Base-by-base conservation (phyloP, 495 filamentous ascomycete genomes). In the Glutinoglossum americanum region DNA sequence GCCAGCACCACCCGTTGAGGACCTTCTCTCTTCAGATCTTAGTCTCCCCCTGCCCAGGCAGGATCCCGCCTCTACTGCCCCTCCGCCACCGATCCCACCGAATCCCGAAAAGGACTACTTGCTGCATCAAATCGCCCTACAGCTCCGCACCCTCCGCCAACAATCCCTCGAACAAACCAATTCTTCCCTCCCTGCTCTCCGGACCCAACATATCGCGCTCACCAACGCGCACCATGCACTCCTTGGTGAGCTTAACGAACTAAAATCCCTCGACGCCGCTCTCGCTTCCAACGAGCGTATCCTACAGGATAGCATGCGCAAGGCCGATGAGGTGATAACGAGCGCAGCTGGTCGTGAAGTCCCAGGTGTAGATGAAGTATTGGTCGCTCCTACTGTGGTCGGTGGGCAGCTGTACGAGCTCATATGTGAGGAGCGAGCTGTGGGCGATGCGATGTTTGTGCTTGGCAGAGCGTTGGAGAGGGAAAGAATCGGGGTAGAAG, bases 101-200 rank as follows among this genome's bases (percentile, higher is more conserved):
- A 98, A 98, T 66, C 92, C 92, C 7, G 88, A 98, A 70, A 98
- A 96, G 65, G 89, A 96, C 66, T 80, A 81, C 35, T 79, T 98
- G 26, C 76, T 94, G 13, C 56, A 49, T 35, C 39, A 45, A 27
- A 45, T 58, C 19, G 56, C 23, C 2, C 30, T 23, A 5, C 39
- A 45, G 39, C 56, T 58, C 17, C 44, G 21, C 59, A 67, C 77
- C 44, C 82, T 82, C 57, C 78, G 90, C 1, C 77, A 78, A 26
- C 71, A 72, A 51, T 79, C 80, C 37, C 74, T 81, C 41, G 62
- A 70, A 9, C 81, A 87, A 58, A 85, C 85, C 62, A 72, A 77
- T 47, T 72, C 82, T 37, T 85, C 85, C 28, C 73, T 90, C 0
- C 70, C 79, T 0, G 83, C 88, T 6, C 77, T 98, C 10, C 72